These are phyloP conservation scores for Apiospora hydei DNA, from an alignment of 2,329 filamentous ascomycete species.

Conservation along the genomic window DNA sequence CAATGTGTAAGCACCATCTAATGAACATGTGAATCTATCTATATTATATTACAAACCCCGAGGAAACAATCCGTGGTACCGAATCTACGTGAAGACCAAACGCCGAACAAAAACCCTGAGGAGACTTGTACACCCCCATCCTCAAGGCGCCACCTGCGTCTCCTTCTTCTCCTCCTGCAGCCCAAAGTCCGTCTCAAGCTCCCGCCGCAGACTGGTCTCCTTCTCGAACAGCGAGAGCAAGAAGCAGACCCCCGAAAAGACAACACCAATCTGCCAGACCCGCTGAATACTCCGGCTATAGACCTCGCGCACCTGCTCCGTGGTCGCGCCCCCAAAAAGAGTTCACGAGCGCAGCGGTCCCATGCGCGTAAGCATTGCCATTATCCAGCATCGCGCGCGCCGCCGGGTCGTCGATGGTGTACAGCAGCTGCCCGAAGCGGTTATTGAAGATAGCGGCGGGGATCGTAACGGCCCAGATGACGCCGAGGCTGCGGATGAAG, in stretches of 20 bases:
- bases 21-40: neutral
- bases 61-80: neutral
- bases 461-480: constrained; percentile 51
- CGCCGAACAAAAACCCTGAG: neutral
- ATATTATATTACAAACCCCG: neutral
- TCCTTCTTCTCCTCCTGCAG: constrained; percentile 39
- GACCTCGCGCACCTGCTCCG: constrained; percentile 41
- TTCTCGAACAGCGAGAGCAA: constrained; percentile 44
- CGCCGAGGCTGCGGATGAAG: constrained; percentile 50
- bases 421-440: constrained; percentile 25
- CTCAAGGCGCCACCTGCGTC: neutral
- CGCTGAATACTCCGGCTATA: constrained; percentile 44
- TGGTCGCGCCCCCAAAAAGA: constrained; percentile 30
- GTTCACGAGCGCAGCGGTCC: constrained; percentile 31
- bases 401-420: constrained; percentile 20
- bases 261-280: constrained; percentile 48
- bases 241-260: constrained; percentile 43
- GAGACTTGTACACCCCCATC: neutral
- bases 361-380: constrained; percentile 34
- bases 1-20: neutral
- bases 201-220: constrained; percentile 45
- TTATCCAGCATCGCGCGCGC: constrained; percentile 27
- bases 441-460: constrained; percentile 46
- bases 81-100: neutral
- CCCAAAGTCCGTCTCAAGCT: constrained; percentile 50